phyloP scores from a whole-genome alignment of 441 rosid species.

The Adansonia madagascariensis region DNA sequence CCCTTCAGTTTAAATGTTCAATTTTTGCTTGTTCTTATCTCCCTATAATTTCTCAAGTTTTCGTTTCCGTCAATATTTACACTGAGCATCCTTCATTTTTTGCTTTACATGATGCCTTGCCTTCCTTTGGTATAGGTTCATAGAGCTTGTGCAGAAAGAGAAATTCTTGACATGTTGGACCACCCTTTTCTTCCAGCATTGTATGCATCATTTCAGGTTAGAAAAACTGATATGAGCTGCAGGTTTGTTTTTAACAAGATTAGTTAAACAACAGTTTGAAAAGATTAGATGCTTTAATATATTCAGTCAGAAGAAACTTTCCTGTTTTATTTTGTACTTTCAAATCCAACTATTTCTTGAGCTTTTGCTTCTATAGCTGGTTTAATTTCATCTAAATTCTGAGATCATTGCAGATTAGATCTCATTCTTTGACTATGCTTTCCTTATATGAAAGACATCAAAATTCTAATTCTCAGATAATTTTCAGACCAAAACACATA shows the following conservation, averaged over 20 bases:
- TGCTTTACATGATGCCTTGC: neutral
- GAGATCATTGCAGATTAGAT: neutral
- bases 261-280: constrained; percentile 1
- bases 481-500: constrained; percentile 90
- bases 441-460: neutral
- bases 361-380: constrained; percentile 3
- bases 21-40: neutral
- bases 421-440: neutral
- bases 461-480: constrained; percentile 23
- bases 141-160: constrained; percentile 97
- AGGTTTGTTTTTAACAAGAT: neutral
- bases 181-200: constrained; percentile 98
- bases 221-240: constrained; percentile 13
- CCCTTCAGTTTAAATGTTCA: neutral
- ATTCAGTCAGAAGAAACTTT: neutral
- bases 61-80: neutral
- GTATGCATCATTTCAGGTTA: constrained; percentile 97
- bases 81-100: neutral
- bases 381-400: neutral
- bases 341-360: neutral
- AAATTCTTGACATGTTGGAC: constrained; percentile 90
- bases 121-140: constrained; percentile 63
- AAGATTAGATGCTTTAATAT: constrained; percentile 13
- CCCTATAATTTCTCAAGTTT: neutral
- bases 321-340: neutral